Percentiles rank a stretch among this genome's conserved stretches.
phyloP scores from a whole-genome alignment of 768 basidiomycete genomes.

The Tulasnella sp. region DNA sequence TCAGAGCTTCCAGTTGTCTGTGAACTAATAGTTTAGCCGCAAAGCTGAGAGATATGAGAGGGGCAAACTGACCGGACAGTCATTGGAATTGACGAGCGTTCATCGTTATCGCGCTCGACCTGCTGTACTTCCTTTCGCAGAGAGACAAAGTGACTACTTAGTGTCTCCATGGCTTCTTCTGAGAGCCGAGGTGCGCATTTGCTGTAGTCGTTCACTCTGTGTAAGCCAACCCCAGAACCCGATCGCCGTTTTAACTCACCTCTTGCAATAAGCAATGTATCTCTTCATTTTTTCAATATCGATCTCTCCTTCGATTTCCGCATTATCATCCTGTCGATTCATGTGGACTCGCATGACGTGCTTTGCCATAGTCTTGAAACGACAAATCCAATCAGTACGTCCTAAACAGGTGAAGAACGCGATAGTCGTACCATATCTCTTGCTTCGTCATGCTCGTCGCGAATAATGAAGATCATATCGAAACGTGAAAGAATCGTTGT shows the following conservation, averaged over 20 bases:
- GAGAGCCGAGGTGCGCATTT: conserved; percentile 96
- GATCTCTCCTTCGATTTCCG: conserved; percentile 79
- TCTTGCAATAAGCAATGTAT: conserved; percentile 93
- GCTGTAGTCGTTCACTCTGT: conserved; percentile 36
- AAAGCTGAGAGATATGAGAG: neutral
- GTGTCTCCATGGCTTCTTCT: conserved; percentile 88
- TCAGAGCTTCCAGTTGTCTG: conserved; percentile 94
- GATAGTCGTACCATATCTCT: conserved; percentile 64
- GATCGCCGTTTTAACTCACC: conserved; percentile 40
- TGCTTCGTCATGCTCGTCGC: conserved; percentile 92
- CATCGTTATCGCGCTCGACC: conserved; percentile 94
- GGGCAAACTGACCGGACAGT: conserved; percentile 72
- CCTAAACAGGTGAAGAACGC: neutral
- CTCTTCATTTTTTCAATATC: conserved; percentile 98
- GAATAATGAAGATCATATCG: conserved; percentile 99
- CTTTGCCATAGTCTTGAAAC: conserved; percentile 77
- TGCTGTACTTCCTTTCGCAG: conserved; percentile 90
- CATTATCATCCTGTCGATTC: conserved; percentile 68
- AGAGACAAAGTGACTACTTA: conserved; percentile 90
- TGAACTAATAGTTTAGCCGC: neutral
- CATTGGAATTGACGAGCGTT: conserved; percentile 95
- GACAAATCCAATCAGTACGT: conserved; percentile 10
- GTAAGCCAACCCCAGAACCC: neutral
- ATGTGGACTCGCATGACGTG: conserved; percentile 99
- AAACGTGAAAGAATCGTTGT: conserved; percentile 97